Evolutionary conservation across 371 early-diverging fungal species (phyloP), one percentile per base, ranked within the genome.

Genomic region (Actinomucor elegans): DNA sequence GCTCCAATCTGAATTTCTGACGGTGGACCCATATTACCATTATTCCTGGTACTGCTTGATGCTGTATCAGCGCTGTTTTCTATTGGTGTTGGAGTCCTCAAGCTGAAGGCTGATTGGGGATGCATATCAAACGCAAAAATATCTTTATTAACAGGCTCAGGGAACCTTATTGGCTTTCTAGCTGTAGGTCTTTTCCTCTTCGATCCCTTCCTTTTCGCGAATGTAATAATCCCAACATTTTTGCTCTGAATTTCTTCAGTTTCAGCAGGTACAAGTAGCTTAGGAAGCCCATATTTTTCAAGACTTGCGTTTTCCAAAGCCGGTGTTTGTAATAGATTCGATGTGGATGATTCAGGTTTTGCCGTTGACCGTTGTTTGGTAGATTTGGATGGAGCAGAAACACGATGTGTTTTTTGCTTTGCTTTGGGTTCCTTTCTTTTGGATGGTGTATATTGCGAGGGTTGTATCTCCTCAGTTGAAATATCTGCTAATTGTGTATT

Each of bases 51-150:
- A n/a, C n/a, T n/a, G n/a, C n/a, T n/a, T n/a, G n/a, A n/a, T n/a
- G n/a, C n/a, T n/a, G n/a, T n/a, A n/a, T n/a, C n/a, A n/a, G n/a
- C n/a, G n/a, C n/a, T n/a, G n/a, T n/a, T n/a, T n/a, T n/a, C n/a
- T n/a, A n/a, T n/a, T 18, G 20, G 37, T 10, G 14, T 15, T 4
- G 18, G 9, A 1, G 20, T 2, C 10, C 14, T 17, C 28, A 31
- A 31, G 12, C 15, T 48, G 11, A 23, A 36, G 2, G 4, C 9
- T 15, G 23, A 26, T 18, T 12, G 26, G 12, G 53, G 45, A 27
- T 45, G 21, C 1, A 36, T 20, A 20, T 53, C 53, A 20, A 53
- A 53, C 14, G 23, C 47, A 46, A 55, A 55, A 4, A 55, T 55
- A 23, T 55, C 47, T 23, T 31, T 32, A 5, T 3, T 23, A n/a